A percentile compares a stretch with the other conserved stretches of the same genome.
phyloP scores from a whole-genome alignment of 2,329 filamentous ascomycete genomes.

The Helminthosporium solani region DNA sequence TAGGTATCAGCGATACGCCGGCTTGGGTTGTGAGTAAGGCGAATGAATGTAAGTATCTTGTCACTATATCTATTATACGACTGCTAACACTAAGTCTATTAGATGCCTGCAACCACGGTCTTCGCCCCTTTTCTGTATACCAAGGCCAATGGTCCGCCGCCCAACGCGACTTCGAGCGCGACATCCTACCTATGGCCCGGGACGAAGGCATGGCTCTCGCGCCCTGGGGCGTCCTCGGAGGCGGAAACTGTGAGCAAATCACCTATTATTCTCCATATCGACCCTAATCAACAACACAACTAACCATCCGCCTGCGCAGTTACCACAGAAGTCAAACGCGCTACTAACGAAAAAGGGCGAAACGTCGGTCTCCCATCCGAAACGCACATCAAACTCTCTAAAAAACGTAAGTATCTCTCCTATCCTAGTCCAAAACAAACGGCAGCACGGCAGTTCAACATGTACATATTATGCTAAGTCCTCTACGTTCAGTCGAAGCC shows the following conservation, averaged over 20 bases:
- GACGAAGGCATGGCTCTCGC: constrained; percentile 63
- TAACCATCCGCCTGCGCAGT: too few species aligned
- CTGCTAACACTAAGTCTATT: too few species aligned
- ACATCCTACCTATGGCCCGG: constrained; percentile 67
- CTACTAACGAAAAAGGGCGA: constrained; percentile 37
- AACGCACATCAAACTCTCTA: constrained; percentile 54
- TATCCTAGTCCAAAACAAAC: constrained; percentile 60
- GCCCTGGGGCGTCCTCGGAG: constrained; percentile 57
- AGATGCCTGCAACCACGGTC: constrained; percentile 68
- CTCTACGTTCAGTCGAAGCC: too few species aligned
- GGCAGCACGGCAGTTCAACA: too few species aligned
- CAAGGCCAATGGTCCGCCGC: constrained; percentile 64
- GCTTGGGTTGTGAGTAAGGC: constrained; percentile 49
- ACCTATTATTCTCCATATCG: too few species aligned
- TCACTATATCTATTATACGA: background rate
- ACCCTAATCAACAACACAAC: too few species aligned
- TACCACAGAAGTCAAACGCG: constrained; percentile 36
- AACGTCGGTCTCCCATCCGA: constrained; percentile 46
- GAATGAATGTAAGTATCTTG: constrained; percentile 44
- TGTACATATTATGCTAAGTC: too few species aligned
- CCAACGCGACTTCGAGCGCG: constrained; percentile 66
- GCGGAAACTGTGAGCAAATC: too few species aligned
- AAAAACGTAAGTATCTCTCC: constrained; percentile 61
- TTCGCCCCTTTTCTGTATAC: constrained; percentile 69
- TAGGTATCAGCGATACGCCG: constrained; percentile 42